These are phyloP conservation scores for Globisporangium rhizosaccharum DNA, from an alignment of 352 stramenopile genomes.

Conservation along the genomic window DNA sequence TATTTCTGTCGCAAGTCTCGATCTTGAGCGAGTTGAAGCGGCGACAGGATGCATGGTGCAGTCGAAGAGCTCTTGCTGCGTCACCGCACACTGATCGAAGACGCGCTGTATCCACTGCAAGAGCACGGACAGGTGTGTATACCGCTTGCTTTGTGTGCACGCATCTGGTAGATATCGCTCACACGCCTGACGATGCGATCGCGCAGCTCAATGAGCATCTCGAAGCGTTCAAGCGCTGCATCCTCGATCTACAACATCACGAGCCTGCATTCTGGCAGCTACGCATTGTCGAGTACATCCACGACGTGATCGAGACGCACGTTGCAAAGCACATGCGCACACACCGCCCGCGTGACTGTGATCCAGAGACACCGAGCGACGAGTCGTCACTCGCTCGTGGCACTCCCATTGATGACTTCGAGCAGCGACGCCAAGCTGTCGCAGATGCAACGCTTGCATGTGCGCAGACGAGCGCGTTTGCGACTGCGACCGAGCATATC, in stretches of 20 bases:
- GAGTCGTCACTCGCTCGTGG: not conserved
- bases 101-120: conserved; percentile 21
- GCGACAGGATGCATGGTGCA: conserved; percentile 8
- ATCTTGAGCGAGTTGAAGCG: too few species aligned
- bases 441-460: not conserved
- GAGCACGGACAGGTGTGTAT: conserved; percentile 27
- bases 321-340: not conserved
- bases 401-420: not conserved
- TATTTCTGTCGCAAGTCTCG: not conserved
- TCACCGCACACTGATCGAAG: conserved; percentile 34
- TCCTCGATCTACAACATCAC: conserved; percentile 22
- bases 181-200: not conserved
- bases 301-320: conserved; percentile 14
- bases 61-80: conserved; percentile 46
- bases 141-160: not conserved
- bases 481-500: conserved; percentile 3
- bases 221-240: conserved; percentile 22
- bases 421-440: not conserved
- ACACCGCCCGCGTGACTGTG: not conserved
- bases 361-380: not conserved
- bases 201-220: conserved; percentile 26
- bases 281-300: conserved; percentile 35
- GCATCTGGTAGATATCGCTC: not conserved
- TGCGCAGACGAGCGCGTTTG: not conserved
- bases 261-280: conserved; percentile 61